Evolutionary conservation across 164 flowering plant genomes (phyloP).

Genomic region (Tetracentron sinense): DNA sequence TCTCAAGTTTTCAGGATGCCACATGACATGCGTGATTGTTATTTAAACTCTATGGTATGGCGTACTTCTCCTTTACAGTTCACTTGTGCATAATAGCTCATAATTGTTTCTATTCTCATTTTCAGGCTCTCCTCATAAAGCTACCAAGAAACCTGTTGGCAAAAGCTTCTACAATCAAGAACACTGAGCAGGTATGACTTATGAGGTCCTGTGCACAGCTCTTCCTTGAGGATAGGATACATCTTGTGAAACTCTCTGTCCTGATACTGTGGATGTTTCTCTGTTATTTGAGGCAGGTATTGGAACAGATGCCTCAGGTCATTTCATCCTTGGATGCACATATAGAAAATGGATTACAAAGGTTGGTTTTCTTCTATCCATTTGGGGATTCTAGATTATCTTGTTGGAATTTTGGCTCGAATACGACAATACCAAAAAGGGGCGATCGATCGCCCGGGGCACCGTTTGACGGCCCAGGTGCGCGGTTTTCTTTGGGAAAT

Average conservation of each 20-base stretch:
- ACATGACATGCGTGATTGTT: too few relatives aligned
- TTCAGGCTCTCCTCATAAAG: slow-evolving; percentile 61
- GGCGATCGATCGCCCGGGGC: too few relatives aligned
- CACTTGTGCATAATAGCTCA: neutral
- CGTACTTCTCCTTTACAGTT: neutral
- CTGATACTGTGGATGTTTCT: neutral
- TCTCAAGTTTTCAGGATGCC: too few relatives aligned
- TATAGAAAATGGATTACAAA: slow-evolving; percentile 66
- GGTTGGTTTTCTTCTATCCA: slow-evolving; percentile 48
- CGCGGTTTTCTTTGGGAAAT: too few relatives aligned
- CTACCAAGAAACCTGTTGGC: slow-evolving; percentile 79
- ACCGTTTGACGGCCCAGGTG: too few relatives aligned
- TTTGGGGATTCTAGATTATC: too few relatives aligned
- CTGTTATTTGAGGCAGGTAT: slow-evolving; percentile 40
- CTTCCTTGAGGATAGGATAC: too few relatives aligned
- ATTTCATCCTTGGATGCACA: slow-evolving; percentile 81
- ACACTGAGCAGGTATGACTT: slow-evolving; percentile 81
- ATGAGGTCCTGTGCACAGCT: slow-evolving; percentile 3
- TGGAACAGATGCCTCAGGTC: slow-evolving; percentile 77
- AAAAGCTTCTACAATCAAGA: slow-evolving; percentile 56
- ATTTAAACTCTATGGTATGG: too few relatives aligned
- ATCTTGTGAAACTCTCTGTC: slow-evolving; percentile 2
- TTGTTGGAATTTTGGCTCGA: too few relatives aligned
- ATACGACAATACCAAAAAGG: too few relatives aligned
- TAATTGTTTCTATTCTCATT: neutral